Evolutionary conservation across 2,329 filamentous ascomycete genomes (phyloP).

Genomic region (Sporothrix luriei): DNA sequence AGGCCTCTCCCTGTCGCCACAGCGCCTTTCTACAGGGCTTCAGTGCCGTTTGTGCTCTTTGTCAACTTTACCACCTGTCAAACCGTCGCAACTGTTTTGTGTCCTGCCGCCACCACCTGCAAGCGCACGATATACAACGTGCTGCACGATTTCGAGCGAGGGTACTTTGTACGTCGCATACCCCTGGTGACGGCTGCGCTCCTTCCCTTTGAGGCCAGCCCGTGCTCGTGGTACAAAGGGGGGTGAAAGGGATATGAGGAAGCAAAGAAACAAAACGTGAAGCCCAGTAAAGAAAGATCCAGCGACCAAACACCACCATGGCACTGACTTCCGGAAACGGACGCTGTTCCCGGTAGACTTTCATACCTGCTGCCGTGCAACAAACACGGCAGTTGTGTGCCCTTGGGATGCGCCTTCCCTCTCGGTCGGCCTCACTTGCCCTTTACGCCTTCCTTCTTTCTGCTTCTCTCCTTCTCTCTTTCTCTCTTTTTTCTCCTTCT

Average conservation of each 20-base stretch:
- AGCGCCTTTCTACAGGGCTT: too few relatives aligned
- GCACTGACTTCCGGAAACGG: neutral
- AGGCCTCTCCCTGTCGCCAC: too few relatives aligned
- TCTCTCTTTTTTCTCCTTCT: neutral
- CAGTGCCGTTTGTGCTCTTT: too few relatives aligned
- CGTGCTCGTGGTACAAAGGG: too few relatives aligned
- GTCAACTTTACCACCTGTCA: neutral
- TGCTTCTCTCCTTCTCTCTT: neutral
- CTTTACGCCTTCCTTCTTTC: too few relatives aligned
- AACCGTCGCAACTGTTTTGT: neutral
- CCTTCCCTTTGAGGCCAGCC: too few relatives aligned
- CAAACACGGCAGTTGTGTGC: neutral
- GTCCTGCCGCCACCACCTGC: neutral
- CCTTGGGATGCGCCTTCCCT: neutral
- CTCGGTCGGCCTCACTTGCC: neutral
- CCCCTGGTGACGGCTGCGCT: too few relatives aligned
- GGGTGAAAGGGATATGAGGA: too few relatives aligned
- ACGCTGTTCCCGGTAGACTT: neutral
- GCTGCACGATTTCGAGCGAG: too few relatives aligned
- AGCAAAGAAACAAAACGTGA: neutral
- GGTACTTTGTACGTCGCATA: too few relatives aligned
- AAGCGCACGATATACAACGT: neutral
- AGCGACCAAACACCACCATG: neutral
- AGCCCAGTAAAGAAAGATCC: neutral
- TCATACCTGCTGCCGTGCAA: constrained; percentile 15